Conservation (phyloP, 495 filamentous ascomycete genomes). For the Aspergillus egyptiacus region DNA sequence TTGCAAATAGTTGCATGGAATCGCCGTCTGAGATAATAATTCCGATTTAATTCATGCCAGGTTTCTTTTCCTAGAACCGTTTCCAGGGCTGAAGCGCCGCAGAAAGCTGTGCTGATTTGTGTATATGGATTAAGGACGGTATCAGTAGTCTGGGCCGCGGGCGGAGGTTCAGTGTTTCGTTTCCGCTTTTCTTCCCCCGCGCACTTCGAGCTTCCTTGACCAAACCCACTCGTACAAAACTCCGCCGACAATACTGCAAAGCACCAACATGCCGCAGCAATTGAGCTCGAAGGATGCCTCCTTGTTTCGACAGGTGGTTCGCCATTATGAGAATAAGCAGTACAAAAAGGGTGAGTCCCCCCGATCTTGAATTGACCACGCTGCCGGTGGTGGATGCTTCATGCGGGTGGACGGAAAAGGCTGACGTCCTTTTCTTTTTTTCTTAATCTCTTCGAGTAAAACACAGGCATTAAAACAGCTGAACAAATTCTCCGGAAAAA, state of each 20-base stretch:
- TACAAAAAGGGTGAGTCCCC: constrained; percentile 84
- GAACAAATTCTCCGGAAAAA: constrained; percentile 91
- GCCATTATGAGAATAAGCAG: constrained; percentile 94
- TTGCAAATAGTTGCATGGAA: constrained; percentile 6
- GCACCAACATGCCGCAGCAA: constrained; percentile 67
- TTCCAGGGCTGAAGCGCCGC: background rate
- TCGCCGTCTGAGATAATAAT: constrained; percentile 16
- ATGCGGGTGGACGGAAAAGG: constrained; percentile 12
- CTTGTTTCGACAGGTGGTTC: constrained; percentile 89
- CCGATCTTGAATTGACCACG: constrained; percentile 7
- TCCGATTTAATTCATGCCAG: too few relatives aligned
- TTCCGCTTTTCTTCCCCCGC: constrained; percentile 27
- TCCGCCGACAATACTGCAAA: constrained; percentile 25
- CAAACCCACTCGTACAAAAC: constrained; percentile 17
- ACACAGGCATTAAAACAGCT: constrained; percentile 74
- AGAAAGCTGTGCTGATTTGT: background rate
- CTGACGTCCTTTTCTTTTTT: constrained; percentile 14
- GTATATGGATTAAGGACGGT: too few relatives aligned
- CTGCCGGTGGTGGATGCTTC: constrained; percentile 3
- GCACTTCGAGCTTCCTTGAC: constrained; percentile 35
- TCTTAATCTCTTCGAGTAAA: constrained; percentile 14
- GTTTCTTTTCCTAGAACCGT: too few relatives aligned
- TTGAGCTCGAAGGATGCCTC: constrained; percentile 84
- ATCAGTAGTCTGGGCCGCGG: too few relatives aligned
- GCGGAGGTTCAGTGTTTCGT: constrained; percentile 1